A percentile compares a stretch with the other conserved stretches of the same genome.
phyloP scores from a whole-genome alignment of 164 flowering plant genomes.

The Cinnamomum chago region DNA sequence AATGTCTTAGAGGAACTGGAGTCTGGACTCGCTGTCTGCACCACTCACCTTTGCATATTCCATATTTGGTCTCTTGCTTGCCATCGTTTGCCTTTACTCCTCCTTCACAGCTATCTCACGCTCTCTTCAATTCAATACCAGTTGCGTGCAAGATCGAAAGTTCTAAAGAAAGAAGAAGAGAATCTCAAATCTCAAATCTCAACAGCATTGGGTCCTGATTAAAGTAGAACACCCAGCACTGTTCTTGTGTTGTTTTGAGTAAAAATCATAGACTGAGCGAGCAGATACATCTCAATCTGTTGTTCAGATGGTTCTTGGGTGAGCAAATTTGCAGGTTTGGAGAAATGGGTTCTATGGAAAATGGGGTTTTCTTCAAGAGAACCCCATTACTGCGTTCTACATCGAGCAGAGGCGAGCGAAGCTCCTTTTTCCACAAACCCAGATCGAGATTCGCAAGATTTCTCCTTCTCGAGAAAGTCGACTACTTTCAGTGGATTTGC shows the following conservation, averaged over 20 bases:
- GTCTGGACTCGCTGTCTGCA: too few species aligned
- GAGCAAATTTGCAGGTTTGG: neutral
- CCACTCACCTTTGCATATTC: too few species aligned
- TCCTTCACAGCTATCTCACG: neutral
- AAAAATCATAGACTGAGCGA: too few species aligned
- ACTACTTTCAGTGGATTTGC: constrained; percentile 77
- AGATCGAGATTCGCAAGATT: constrained; percentile 78
- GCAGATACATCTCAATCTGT: neutral
- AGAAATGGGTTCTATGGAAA: constrained; percentile 78
- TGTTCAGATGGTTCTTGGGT: constrained; percentile 2
- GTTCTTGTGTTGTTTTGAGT: neutral
- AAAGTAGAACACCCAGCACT: neutral
- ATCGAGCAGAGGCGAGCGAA: constrained; percentile 30
- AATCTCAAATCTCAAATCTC: neutral
- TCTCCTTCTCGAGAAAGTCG: constrained; percentile 60
- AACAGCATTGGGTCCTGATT: too few species aligned
- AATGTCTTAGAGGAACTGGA: too few species aligned
- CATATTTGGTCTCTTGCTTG: neutral
- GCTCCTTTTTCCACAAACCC: constrained; percentile 43
- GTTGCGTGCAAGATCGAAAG: neutral
- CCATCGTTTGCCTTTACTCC: neutral
- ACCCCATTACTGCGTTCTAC: constrained; percentile 44
- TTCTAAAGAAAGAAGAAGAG: neutral
- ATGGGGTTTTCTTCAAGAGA: constrained; percentile 49
- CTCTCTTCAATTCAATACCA: neutral